A percentile compares a stretch with the other conserved stretches of the same genome.
phyloP scores from a whole-genome alignment of 164 flowering plant genomes.

The Tetracentron sinense region DNA sequence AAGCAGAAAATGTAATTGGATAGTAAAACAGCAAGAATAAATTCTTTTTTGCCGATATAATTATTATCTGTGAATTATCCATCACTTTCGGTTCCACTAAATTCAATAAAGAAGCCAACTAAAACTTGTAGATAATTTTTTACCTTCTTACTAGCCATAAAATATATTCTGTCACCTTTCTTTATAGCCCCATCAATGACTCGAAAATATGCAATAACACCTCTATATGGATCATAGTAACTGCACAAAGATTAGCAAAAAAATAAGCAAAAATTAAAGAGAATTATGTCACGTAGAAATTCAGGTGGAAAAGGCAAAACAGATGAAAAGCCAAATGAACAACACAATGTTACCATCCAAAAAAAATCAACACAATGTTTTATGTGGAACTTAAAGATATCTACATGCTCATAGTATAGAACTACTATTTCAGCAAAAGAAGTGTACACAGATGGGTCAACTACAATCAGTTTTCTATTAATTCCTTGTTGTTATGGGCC shows the following conservation, averaged over 20 bases:
- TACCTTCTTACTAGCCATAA: slow-evolving; percentile 96
- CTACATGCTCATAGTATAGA: background rate
- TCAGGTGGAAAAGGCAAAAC: background rate
- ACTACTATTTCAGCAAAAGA: no score
- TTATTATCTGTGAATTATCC: no score
- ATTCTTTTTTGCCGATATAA: background rate
- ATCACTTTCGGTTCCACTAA: background rate
- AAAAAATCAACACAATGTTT: background rate
- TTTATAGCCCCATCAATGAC: slow-evolving; percentile 80
- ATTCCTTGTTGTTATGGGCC: no score
- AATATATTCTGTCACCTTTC: slow-evolving; percentile 82
- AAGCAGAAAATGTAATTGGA: no score
- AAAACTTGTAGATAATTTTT: background rate
- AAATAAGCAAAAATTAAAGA: background rate
- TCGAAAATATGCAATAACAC: slow-evolving; percentile 93
- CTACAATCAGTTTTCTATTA: no score
- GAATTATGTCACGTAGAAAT: background rate
- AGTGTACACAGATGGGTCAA: no score
- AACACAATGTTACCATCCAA: background rate
- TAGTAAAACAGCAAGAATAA: background rate
- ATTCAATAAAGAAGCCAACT: background rate
- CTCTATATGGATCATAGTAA: slow-evolving; percentile 94
- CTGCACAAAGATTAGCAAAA: slow-evolving; percentile 41
- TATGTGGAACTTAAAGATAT: background rate
- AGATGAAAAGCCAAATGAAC: background rate